Conservation (phyloP, 2,329 filamentous ascomycete genomes). For the Botrytis porri region DNA sequence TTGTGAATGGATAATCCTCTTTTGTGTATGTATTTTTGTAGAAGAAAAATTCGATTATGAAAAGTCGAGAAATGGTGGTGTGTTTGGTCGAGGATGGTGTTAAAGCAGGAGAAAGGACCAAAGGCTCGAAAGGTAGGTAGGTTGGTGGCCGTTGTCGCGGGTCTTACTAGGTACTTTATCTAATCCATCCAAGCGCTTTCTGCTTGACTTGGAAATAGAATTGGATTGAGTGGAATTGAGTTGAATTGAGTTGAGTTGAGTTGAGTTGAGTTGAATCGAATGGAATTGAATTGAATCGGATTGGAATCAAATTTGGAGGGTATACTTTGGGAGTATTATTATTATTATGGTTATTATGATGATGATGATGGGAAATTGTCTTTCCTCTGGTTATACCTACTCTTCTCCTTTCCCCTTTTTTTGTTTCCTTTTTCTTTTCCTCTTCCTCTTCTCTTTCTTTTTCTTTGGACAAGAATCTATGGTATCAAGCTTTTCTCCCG, state of each 20-base stretch:
- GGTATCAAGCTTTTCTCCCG: background rate
- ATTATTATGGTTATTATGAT: background rate
- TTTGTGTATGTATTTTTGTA: background rate
- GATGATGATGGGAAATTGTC: background rate
- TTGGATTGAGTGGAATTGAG: background rate
- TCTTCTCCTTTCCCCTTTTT: background rate
- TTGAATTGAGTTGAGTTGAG: too few species aligned
- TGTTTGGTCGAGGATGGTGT: slow-evolving; percentile 3
- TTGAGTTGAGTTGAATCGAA: too few species aligned
- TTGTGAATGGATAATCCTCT: background rate
- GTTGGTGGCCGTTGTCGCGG: slow-evolving; percentile 14
- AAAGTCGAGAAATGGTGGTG: background rate
- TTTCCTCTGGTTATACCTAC: background rate
- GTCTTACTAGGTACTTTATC: background rate
- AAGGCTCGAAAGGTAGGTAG: background rate
- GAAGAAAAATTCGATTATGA: background rate
- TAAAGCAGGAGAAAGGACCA: background rate
- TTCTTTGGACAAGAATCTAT: background rate
- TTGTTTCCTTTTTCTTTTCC: background rate
- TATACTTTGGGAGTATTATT: background rate
- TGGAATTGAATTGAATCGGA: background rate
- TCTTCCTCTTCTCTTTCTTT: background rate
- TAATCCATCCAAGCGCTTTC: slow-evolving; percentile 8
- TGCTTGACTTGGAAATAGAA: background rate
- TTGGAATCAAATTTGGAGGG: background rate